Conservation (phyloP, 306 rosid species). For the Dicorynia guianensis region DNA sequence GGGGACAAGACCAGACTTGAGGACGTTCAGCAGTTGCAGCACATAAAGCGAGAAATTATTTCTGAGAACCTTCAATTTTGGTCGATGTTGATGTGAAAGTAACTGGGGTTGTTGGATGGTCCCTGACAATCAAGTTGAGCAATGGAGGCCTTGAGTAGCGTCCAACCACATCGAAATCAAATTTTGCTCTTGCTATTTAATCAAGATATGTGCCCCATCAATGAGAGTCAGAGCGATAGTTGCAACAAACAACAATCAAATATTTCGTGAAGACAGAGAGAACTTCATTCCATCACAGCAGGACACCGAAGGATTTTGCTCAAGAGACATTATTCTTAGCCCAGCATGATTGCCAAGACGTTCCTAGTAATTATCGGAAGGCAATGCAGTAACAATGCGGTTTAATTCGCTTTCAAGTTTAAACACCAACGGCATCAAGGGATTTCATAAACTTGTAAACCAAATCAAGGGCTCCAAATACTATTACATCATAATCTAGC, state of each 20-base stretch:
- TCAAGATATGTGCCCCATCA: constrained; percentile 68
- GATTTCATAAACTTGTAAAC: background rate
- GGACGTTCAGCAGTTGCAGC: background rate
- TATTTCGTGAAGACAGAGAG: background rate
- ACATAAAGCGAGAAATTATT: background rate
- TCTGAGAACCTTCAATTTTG: background rate
- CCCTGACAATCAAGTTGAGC: constrained; percentile 79
- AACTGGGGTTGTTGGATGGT: constrained; percentile 75
- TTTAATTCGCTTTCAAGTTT: background rate
- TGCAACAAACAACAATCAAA: background rate
- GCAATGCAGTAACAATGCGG: background rate
- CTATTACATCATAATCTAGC: no score
- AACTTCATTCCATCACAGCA: constrained; percentile 11
- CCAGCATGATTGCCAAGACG: background rate
- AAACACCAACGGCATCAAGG: background rate
- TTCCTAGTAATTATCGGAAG: background rate
- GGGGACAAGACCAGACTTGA: no score
- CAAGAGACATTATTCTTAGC: background rate
- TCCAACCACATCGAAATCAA: constrained; percentile 92
- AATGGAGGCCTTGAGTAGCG: constrained; percentile 91
- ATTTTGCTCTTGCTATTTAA: constrained; percentile 80
- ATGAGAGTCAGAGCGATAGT: constrained; percentile 16
- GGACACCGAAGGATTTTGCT: background rate
- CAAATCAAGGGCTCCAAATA: background rate
- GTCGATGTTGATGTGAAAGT: constrained; percentile 59